phyloP scores from a whole-genome alignment of 208 protist species.

The Wallacemonas collosoma region DNA sequence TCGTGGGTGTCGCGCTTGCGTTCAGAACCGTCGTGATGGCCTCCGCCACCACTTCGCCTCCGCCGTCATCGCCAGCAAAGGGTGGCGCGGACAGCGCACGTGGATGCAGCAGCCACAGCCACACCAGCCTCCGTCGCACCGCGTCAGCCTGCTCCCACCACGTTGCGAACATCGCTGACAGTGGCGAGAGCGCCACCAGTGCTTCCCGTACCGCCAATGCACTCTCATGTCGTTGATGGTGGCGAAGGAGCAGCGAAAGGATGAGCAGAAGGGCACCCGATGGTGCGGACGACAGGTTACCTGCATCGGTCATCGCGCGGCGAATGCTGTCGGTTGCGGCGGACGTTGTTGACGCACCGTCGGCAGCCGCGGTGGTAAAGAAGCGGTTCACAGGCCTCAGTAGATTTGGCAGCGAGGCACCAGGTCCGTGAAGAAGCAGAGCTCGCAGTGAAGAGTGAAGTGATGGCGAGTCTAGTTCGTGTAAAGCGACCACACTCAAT shows the following conservation, averaged over 20 bases:
- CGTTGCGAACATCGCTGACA: constrained; percentile 14
- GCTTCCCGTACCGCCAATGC: constrained; percentile 4
- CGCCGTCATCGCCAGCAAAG: neutral
- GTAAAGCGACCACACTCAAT: neutral
- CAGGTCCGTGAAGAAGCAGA: neutral
- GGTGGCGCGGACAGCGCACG: neutral
- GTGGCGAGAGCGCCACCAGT: neutral
- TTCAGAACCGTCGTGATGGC: constrained; percentile 2
- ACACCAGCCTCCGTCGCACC: constrained; percentile 19
- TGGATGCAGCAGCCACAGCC: constrained; percentile 14
- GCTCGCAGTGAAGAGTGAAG: constrained; percentile 6
- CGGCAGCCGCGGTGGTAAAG: neutral
- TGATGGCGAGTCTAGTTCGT: constrained; percentile 3
- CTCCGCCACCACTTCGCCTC: neutral
- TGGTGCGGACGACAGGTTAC: no score
- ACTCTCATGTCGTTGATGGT: neutral
- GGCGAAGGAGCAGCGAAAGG: constrained; percentile 18
- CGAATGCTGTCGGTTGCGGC: no score
- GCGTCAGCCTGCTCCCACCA: constrained; percentile 22
- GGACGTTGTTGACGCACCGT: neutral
- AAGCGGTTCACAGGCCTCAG: neutral
- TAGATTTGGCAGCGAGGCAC: neutral
- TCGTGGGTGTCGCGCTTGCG: neutral
- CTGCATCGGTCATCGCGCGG: no score
- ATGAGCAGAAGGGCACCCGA: constrained; percentile 28